phyloP scores from a whole-genome alignment of 139 green algal species.

The Tetradesmus obliquus region DNA sequence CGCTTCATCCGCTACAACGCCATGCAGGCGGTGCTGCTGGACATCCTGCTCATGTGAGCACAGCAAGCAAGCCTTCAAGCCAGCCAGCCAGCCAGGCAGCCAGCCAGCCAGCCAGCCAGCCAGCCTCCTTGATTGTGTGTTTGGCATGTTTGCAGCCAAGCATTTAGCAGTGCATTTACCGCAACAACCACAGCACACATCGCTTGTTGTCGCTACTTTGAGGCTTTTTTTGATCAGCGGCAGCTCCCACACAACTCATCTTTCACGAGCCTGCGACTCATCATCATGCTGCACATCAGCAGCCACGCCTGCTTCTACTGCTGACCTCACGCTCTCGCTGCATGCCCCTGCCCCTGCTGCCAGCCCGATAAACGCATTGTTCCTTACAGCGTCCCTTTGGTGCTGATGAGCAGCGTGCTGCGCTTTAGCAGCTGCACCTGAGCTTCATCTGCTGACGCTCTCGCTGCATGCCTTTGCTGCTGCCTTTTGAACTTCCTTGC shows the following conservation, averaged over 20 bases:
- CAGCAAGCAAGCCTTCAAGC: not conserved
- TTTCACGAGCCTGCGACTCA: no score
- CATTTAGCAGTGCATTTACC: no score
- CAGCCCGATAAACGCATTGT: no score
- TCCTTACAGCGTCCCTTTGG: no score
- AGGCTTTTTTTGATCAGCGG: no score
- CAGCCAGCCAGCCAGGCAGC: not conserved
- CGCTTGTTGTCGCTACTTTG: no score
- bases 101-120: not conserved
- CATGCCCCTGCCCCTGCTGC: no score
- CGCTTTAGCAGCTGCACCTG: not conserved
- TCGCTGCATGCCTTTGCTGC: not conserved
- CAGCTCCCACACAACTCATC: no score
- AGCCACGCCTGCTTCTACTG: not conserved
- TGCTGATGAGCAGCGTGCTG: not conserved
- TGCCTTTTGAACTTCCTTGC: not conserved
- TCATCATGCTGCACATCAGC: not conserved
- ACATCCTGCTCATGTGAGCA: constrained; percentile 86
- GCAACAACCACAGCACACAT: no score
- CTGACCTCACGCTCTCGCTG: no score
- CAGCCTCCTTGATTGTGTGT: not conserved
- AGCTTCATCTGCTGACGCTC: not conserved
- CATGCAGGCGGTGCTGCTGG: constrained; percentile 88
- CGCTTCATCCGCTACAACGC: constrained; percentile 85
- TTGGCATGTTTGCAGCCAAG: no score